Base-by-base conservation (phyloP, 192 early-diverging fungal species). In the Backusella tuberculispora region DNA sequence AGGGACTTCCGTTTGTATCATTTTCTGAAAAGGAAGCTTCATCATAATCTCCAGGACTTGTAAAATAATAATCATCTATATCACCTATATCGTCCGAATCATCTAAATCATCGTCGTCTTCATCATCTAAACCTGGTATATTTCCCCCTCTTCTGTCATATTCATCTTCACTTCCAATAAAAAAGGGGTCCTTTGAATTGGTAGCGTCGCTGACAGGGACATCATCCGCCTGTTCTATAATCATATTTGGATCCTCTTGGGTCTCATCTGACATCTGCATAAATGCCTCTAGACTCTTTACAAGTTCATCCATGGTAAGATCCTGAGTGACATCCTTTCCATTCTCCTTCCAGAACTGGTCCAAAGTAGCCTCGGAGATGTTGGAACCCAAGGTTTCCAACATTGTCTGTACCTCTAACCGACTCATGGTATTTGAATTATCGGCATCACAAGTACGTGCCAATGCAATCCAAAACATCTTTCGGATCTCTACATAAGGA, bases 401-500 rank as follows among this genome's bases (percentile, higher is more conserved):
- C 88, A 95, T 88, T 26, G 92, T 85, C 64, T 87, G 86, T 13
- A 95, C 76, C 48, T 89, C 86, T 4, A 91, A 71, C 19, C 81
- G 76, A 74, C 88, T 90, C 65, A 93, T 79, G n/a, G 77, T 74
- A 37, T 85, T 87, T 45, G 83, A 91, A 21, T 85, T 88, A 46
- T 92, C 90, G 0, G 76, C 79, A 66, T 91, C 89, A 73, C 92
- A 94, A 1, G 81, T 70, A 14, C 85, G 86, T 42, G 88, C 82
- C 14, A 93, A 79, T 8, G 89, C 87, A 1, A 84, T 56, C 90
- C 91, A 95, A 78, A 94, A 95, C 75, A 91, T 89, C 47, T 83
- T 78, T 37, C 93, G 82, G 19, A 94, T 78, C 19, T 81, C 83
- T 26, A 75, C 79, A 74, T 91, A 92, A 0, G 92, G 89, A 13